A percentile compares a stretch with the other conserved stretches of the same genome.
Evolutionary conservation across 352 stramenopile species (phyloP).

Genomic region (Globisporangium parvum): DNA sequence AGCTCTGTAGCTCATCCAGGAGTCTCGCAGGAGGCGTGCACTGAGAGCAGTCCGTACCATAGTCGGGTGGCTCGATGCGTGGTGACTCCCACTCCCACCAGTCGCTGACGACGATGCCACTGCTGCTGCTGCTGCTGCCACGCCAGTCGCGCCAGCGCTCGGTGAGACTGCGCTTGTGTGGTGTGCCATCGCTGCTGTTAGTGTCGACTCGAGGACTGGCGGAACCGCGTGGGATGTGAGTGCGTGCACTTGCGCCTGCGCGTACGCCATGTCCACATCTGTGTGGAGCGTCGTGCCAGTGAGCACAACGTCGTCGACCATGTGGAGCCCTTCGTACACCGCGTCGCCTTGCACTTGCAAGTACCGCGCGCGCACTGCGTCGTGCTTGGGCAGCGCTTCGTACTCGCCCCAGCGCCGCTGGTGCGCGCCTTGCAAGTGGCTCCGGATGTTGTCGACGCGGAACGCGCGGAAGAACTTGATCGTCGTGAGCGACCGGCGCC

Average conservation of each 20-base stretch:
- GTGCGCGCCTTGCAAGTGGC: conserved; percentile 71
- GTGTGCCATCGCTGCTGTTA: not conserved
- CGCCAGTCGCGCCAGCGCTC: no score
- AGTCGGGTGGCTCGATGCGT: no score
- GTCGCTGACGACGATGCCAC: no score
- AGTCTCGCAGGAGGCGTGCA: no score
- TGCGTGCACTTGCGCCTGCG: conserved; percentile 29
- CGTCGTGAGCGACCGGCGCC: conserved; percentile 70
- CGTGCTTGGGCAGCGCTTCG: conserved; percentile 76
- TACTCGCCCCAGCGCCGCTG: conserved; percentile 73
- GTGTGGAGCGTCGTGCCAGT: conserved; percentile 35
- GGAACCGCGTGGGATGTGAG: conserved; percentile 26
- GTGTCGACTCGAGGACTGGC: conserved; percentile 8
- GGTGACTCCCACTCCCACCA: no score
- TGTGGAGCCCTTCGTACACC: conserved; percentile 55
- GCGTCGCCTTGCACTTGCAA: conserved; percentile 63
- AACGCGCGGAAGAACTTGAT: conserved; percentile 87
- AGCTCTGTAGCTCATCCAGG: no score
- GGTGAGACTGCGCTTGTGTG: no score
- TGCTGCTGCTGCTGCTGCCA: not conserved
- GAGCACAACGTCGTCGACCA: conserved; percentile 72
- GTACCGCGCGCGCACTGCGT: conserved; percentile 43
- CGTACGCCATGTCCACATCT: conserved; percentile 58
- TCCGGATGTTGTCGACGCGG: conserved; percentile 83
- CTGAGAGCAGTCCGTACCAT: no score